A percentile compares a stretch with the other conserved stretches of the same genome.
Conservation (phyloP, 1,284 basidiomycete genomes). For the Cutaneotrichosporon cutaneum region DNA sequence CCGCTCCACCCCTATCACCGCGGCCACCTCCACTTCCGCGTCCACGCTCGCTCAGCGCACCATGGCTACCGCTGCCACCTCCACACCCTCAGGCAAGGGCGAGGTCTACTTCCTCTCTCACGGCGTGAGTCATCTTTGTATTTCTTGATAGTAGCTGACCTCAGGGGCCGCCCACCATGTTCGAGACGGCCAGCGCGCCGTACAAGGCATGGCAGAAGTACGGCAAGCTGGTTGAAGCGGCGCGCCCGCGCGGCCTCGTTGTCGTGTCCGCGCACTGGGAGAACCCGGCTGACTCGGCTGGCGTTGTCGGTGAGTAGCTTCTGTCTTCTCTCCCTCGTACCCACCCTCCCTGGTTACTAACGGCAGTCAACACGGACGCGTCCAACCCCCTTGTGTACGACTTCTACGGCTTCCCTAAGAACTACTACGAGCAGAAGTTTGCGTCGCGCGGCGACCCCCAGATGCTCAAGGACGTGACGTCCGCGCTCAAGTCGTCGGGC, state of each 20-base stretch:
- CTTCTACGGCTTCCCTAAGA: constrained; percentile 54
- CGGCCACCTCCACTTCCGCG: neutral
- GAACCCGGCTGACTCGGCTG: constrained; percentile 25
- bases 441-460: constrained; percentile 29
- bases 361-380: constrained; percentile 45
- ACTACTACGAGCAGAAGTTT: constrained; percentile 54
- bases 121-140: too few relatives aligned
- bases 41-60: constrained; percentile 1
- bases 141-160: too few relatives aligned
- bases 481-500: constrained; percentile 35
- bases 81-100: constrained; percentile 19
- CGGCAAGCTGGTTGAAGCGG: constrained; percentile 40
- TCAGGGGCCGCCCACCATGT: constrained; percentile 56
- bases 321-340: constrained; percentile 3
- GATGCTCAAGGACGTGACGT: constrained; percentile 37
- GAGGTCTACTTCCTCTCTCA: constrained; percentile 50
- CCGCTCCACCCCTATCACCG: constrained; percentile 3
- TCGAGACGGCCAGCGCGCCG: constrained; percentile 45
- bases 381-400: constrained; percentile 55
- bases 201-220: constrained; percentile 53
- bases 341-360: constrained; percentile 4
- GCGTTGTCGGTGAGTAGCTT: constrained; percentile 36
- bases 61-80: constrained; percentile 3
- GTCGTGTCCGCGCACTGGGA: constrained; percentile 57
- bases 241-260: constrained; percentile 50